Percentiles rank a stretch among this genome's conserved stretches.
These are phyloP conservation scores for Meyerozyma sp. DNA, from an alignment of 1,139 yeast species.

Conservation along the genomic window DNA sequence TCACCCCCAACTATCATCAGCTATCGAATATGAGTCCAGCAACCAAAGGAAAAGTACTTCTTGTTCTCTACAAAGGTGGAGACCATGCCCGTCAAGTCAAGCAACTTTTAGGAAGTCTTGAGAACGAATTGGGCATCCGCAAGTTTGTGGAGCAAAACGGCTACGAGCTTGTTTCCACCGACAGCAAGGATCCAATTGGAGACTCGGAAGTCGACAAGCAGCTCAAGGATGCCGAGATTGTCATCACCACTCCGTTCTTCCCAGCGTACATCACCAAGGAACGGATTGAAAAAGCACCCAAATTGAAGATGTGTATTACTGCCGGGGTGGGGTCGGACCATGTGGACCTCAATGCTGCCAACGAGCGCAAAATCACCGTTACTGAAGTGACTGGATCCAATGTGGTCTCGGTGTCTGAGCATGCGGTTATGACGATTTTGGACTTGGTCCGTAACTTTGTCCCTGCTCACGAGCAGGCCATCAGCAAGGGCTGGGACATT, in stretches of 20 bases:
- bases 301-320: constrained; percentile 66
- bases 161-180: constrained; percentile 61
- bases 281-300: constrained; percentile 66
- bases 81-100: constrained; percentile 11
- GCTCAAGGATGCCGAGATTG: constrained; percentile 55
- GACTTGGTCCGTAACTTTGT: constrained; percentile 70
- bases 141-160: constrained; percentile 63
- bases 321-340: constrained; percentile 89
- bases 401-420: constrained; percentile 79
- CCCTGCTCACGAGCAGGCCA: constrained; percentile 72
- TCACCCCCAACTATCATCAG: not conserved
- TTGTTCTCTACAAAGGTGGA: constrained; percentile 49
- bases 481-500: constrained; percentile 63
- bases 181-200: constrained; percentile 37
- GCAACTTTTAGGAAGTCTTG: constrained; percentile 63
- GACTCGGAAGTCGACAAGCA: constrained; percentile 52
- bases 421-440: constrained; percentile 70
- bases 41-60: constrained; percentile 40
- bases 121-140: constrained; percentile 71
- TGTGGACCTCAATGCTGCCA: constrained; percentile 70
- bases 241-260: constrained; percentile 80
- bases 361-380: constrained; percentile 57
- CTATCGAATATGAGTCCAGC: constrained; percentile 3
- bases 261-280: constrained; percentile 72
- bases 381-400: constrained; percentile 85